A percentile compares a stretch with the other conserved stretches of the same genome.
phyloP scores from a whole-genome alignment of 108 stramenopile genomes.

The Cyclotella atomus region DNA sequence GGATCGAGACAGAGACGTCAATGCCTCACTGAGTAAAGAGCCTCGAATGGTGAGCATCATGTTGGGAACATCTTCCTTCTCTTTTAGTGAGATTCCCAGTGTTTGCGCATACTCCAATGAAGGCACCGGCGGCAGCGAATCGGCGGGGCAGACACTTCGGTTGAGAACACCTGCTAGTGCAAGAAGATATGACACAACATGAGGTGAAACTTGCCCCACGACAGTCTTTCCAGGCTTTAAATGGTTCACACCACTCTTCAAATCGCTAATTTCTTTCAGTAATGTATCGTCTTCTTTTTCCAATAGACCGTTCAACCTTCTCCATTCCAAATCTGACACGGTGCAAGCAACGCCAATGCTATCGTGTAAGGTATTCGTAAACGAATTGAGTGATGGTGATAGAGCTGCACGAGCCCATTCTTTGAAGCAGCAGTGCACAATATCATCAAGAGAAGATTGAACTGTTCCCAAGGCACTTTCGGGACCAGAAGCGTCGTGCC shows the following conservation, averaged over 20 bases:
- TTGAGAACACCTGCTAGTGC: constrained; percentile 69
- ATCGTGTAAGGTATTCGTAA: constrained; percentile 44
- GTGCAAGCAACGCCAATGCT: constrained; percentile 53
- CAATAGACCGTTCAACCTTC: constrained; percentile 48
- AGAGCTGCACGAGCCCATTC: constrained; percentile 78
- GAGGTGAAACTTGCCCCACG: constrained; percentile 75
- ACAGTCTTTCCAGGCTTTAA: constrained; percentile 13
- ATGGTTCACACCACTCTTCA: constrained; percentile 16
- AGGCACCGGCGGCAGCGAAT: constrained; percentile 82
- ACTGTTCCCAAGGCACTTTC: constrained; percentile 88
- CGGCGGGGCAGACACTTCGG: constrained; percentile 79
- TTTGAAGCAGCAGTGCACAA: constrained; percentile 70
- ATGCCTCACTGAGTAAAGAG: constrained; percentile 58
- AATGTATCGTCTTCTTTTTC: constrained; percentile 42
- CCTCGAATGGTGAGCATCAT: constrained; percentile 70
- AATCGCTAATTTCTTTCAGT: constrained; percentile 34
- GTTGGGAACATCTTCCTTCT: constrained; percentile 53
- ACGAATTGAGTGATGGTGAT: constrained; percentile 29
- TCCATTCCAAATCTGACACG: constrained; percentile 70
- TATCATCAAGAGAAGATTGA: constrained; percentile 76
- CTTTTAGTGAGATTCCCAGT: constrained; percentile 56
- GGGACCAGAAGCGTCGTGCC: constrained; percentile 71
- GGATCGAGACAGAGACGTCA: constrained; percentile 35
- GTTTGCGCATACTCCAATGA: constrained; percentile 67
- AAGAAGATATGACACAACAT: constrained; percentile 70